Evolutionary conservation across 1,139 yeast species (phyloP).

Genomic region (Blastobotrys indianensis): DNA sequence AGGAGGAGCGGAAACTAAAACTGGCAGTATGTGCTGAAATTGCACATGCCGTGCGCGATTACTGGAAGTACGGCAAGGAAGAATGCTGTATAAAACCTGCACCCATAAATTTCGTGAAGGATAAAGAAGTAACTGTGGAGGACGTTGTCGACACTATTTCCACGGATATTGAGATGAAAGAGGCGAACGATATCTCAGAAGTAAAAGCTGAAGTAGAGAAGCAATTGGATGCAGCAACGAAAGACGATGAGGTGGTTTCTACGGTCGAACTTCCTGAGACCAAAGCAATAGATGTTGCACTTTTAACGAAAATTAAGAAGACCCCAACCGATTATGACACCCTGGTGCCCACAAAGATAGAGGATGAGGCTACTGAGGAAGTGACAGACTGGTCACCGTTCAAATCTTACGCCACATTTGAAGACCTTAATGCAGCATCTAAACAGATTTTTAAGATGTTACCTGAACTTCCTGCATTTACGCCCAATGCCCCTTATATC

Average conservation of each 20-base stretch:
- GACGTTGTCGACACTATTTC: neutral
- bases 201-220: conserved; percentile 36
- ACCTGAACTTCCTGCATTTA: conserved; percentile 23
- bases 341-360: conserved; percentile 17
- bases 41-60: conserved; percentile 69
- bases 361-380: neutral
- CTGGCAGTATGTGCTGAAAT: conserved; percentile 62
- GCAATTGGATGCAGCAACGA: neutral
- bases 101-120: conserved; percentile 32
- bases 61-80: conserved; percentile 66
- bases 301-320: conserved; percentile 1
- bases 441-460: conserved; percentile 26
- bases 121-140: conserved; percentile 6
- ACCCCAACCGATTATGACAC: conserved; percentile 5
- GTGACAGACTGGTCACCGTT: conserved; percentile 29
- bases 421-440: conserved; percentile 44
- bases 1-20: conserved; percentile 63
- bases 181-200: conserved; percentile 23
- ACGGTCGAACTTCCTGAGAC: neutral
- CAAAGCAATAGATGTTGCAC: conserved; percentile 7
- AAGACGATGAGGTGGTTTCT: neutral
- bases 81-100: conserved; percentile 53
- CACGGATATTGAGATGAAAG: conserved; percentile 5
- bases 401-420: conserved; percentile 48
- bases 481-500: conserved; percentile 25